Evolutionary conservation across 2,329 filamentous ascomycete genomes (phyloP).

Genomic region (Aspergillus aculeatinus): DNA sequence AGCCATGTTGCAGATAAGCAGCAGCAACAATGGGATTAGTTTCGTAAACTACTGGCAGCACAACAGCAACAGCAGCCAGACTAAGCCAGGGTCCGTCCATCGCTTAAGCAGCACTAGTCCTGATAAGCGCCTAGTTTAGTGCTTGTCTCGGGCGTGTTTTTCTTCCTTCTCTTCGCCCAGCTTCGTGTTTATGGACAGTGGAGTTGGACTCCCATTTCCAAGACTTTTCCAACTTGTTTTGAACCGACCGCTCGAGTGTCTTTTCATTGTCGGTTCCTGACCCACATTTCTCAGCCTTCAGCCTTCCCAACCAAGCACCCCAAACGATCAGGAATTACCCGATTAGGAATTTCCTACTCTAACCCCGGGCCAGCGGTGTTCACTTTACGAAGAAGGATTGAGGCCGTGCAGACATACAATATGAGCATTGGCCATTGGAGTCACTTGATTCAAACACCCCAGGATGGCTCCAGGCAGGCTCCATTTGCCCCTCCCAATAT

Average conservation of each 20-base stretch:
- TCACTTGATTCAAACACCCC: too few species aligned
- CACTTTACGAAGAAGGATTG: background rate
- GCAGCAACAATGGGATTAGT: constrained; percentile 1
- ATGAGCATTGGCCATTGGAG: too few species aligned
- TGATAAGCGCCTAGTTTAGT: background rate
- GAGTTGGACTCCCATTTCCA: too few species aligned
- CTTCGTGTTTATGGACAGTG: background rate
- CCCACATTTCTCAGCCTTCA: background rate
- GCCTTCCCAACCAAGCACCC: background rate
- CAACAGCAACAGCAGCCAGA: background rate
- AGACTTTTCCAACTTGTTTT: too few species aligned
- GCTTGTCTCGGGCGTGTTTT: background rate
- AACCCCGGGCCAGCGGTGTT: background rate
- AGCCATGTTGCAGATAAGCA: constrained; percentile 4
- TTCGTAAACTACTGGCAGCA: too few species aligned
- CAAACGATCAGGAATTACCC: background rate
- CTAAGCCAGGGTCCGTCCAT: background rate
- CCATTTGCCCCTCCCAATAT: background rate
- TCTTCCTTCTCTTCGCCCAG: too few species aligned
- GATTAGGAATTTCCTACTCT: background rate
- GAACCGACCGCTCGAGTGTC: background rate
- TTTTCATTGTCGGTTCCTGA: background rate
- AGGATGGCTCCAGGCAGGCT: too few species aligned
- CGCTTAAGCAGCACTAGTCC: background rate
- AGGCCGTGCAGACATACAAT: too few species aligned